Percentiles rank a stretch among this genome's conserved stretches.
Evolutionary conservation across 768 basidiomycete genomes (phyloP).

Genomic region (Psilocybe cyanescens): DNA sequence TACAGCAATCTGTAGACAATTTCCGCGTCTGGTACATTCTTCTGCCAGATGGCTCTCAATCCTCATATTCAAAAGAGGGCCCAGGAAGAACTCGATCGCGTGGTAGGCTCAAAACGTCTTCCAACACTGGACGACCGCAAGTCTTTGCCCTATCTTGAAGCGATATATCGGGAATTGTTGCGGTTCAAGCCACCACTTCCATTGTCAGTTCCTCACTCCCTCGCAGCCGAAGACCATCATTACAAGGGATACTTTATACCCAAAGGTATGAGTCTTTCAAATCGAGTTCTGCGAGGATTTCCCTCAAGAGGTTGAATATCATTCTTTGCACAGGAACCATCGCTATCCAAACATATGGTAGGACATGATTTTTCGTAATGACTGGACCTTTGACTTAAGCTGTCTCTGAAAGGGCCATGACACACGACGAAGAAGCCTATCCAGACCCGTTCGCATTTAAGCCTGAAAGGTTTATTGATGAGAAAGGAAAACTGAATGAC

Average conservation of each 20-base stretch:
- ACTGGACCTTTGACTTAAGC: no score
- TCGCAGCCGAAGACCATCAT: constrained; percentile 27
- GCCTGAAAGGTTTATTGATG: constrained; percentile 30
- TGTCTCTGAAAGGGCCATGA: constrained; percentile 22
- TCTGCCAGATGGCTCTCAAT: constrained; percentile 31
- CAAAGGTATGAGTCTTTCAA: constrained; percentile 11
- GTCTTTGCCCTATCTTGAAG: constrained; percentile 31
- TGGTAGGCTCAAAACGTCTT: constrained; percentile 33
- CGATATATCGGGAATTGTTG: constrained; percentile 24
- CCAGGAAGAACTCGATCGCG: constrained; percentile 32
- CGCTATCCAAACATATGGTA: constrained; percentile 22
- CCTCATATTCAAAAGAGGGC: constrained; percentile 22
- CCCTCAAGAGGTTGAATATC: neutral
- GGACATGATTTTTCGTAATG: neutral
- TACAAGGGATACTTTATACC: constrained; percentile 34
- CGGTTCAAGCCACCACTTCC: neutral
- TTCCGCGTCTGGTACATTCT: constrained; percentile 22
- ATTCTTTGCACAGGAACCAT: constrained; percentile 12
- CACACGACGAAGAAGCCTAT: constrained; percentile 28
- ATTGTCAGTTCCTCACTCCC: constrained; percentile 25
- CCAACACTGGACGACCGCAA: constrained; percentile 29
- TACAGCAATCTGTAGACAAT: constrained; percentile 6
- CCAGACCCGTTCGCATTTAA: constrained; percentile 28
- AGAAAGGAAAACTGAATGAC: constrained; percentile 11
- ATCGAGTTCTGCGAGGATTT: no score